Evolutionary conservation across 208 protist species (phyloP).

Genomic region (Acanthamoeba castellanii): DNA sequence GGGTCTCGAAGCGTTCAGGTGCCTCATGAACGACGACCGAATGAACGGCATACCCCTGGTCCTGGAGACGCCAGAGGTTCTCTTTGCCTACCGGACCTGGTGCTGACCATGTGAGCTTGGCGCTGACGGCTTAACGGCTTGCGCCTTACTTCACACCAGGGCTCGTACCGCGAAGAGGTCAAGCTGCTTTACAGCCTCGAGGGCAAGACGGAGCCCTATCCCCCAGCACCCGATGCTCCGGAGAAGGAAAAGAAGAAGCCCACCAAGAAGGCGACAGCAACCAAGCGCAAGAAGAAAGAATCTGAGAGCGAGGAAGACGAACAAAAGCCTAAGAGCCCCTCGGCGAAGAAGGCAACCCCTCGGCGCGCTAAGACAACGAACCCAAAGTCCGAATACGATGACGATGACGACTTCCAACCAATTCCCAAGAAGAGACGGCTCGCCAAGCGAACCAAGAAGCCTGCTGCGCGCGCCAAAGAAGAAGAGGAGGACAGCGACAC

Average conservation of each 20-base stretch:
- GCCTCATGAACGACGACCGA: constrained; percentile 77
- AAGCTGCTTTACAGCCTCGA: constrained; percentile 38
- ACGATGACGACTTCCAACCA: constrained; percentile 44
- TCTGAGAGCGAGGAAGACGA: background rate
- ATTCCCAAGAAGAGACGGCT: background rate
- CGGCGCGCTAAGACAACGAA: background rate
- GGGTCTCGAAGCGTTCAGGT: constrained; percentile 75
- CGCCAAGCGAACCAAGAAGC: background rate
- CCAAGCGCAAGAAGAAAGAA: background rate
- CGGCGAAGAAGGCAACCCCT: background rate
- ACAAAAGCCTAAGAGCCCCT: background rate
- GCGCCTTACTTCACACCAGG: background rate
- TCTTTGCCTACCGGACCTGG: background rate
- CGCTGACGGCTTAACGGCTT: background rate
- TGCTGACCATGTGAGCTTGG: background rate
- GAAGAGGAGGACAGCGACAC: background rate
- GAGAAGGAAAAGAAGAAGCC: background rate
- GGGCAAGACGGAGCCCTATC: constrained; percentile 8
- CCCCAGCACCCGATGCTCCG: constrained; percentile 4
- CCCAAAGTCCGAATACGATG: background rate
- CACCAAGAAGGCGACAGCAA: background rate
- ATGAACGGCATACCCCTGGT: constrained; percentile 82
- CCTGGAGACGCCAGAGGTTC: constrained; percentile 77
- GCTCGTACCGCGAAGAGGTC: constrained; percentile 45
- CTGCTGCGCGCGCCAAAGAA: background rate